Conservation (phyloP, 2,329 filamentous ascomycete species). For the Curvularia spicifera region DNA sequence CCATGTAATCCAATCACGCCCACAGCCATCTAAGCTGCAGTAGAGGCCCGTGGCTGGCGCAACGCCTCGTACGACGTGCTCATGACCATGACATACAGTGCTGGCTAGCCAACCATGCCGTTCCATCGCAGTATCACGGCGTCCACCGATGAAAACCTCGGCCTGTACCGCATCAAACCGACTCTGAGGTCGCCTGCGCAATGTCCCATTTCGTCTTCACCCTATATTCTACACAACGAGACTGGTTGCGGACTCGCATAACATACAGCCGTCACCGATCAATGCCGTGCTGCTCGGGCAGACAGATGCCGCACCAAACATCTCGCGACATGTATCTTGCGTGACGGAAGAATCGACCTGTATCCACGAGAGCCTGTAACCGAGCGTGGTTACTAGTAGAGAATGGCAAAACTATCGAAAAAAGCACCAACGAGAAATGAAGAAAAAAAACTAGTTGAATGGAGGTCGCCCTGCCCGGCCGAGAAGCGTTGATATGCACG, state of each 20-base stretch:
- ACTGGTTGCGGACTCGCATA: slow-evolving; percentile 3
- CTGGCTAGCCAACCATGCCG: not conserved
- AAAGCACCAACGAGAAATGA: not conserved
- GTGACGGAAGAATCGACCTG: not conserved
- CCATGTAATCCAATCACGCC: not conserved
- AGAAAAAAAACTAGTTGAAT: not conserved
- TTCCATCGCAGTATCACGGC: slow-evolving; percentile 7
- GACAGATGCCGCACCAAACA: not conserved
- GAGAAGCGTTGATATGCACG: not conserved
- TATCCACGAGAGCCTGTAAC: not conserved
- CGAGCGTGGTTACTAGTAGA: not conserved
- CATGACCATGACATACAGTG: slow-evolving; percentile 2
- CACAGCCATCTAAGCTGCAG: not conserved
- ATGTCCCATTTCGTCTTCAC: not conserved
- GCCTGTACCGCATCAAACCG: not conserved
- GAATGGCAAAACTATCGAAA: not conserved
- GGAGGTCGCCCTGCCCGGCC: not conserved
- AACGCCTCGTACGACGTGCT: slow-evolving; percentile 1
- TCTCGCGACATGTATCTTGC: not conserved
- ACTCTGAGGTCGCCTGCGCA: not conserved
- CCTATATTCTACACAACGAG: not conserved
- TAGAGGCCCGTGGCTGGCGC: slow-evolving; percentile 3
- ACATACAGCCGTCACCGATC: slow-evolving; percentile 9
- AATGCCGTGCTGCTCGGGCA: slow-evolving; percentile 4
- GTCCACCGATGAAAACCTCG: slow-evolving; percentile 2